A percentile compares a stretch with the other conserved stretches of the same genome.
These are phyloP conservation scores for Starmerella cellae DNA, from an alignment of 805 yeast species.

Conservation along the genomic window DNA sequence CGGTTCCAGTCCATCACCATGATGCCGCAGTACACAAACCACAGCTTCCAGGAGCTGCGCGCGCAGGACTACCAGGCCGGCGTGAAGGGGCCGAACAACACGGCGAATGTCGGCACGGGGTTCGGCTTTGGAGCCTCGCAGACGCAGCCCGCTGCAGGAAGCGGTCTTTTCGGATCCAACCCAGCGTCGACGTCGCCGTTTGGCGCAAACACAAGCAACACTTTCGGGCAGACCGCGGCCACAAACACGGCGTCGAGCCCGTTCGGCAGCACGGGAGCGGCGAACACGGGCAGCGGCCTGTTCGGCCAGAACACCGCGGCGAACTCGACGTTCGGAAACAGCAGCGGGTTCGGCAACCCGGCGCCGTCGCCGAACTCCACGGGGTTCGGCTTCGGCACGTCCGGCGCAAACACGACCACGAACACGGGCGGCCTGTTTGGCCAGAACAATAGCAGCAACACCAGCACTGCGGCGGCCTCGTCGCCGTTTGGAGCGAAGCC, in stretches of 20 bases:
- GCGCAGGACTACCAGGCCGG: constrained; percentile 72
- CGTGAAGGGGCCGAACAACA: constrained; percentile 31
- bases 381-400: constrained; percentile 16
- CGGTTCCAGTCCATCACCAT: constrained; percentile 61
- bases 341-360: constrained; percentile 11
- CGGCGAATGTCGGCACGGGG: constrained; percentile 1
- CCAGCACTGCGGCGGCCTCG: constrained; percentile 18
- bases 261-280: neutral
- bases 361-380: constrained; percentile 5
- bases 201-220: neutral
- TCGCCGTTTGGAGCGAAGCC: constrained; percentile 11
- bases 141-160: neutral
- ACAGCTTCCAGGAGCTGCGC: constrained; percentile 78
- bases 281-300: constrained; percentile 11
- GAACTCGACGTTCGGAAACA: constrained; percentile 18
- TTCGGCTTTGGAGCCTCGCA: constrained; percentile 14
- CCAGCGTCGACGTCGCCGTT: neutral
- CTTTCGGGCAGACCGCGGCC: neutral
- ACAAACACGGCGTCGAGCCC: neutral
- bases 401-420: constrained; percentile 1
- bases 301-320: constrained; percentile 19
- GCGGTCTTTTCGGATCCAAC: neutral
- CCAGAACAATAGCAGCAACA: neutral
- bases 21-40: constrained; percentile 82
- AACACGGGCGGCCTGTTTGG: constrained; percentile 14